A percentile compares a stretch with the other conserved stretches of the same genome.
phyloP scores from a whole-genome alignment of 2,329 filamentous ascomycete genomes.

The Phyllachora maydis region DNA sequence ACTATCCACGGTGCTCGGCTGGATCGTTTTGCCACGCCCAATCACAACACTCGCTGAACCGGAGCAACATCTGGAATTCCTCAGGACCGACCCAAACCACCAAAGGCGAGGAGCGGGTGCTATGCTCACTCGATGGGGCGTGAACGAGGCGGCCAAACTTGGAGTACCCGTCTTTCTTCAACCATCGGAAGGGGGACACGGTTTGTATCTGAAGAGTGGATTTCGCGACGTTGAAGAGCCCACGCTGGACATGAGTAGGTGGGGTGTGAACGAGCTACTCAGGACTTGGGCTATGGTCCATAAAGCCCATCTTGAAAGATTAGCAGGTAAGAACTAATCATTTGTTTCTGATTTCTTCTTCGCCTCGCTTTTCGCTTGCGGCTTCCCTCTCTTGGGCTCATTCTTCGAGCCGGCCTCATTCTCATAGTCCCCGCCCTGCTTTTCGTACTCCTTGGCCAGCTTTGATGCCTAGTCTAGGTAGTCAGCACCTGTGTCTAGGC shows the following conservation, averaged over 20 bases:
- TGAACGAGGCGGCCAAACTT: constrained; percentile 13
- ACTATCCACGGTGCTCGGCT: too few species aligned
- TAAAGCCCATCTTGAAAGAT: constrained; percentile 3
- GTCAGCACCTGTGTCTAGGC: too few species aligned
- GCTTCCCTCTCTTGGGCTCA: constrained; percentile 10
- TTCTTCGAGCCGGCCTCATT: constrained; percentile 19
- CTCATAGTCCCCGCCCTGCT: constrained; percentile 17
- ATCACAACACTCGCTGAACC: neutral
- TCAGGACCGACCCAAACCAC: constrained; percentile 19
- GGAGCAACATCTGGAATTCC: constrained; percentile 12
- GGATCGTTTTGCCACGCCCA: too few species aligned
- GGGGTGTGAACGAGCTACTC: constrained; percentile 9
- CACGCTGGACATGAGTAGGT: constrained; percentile 10
- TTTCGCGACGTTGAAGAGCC: constrained; percentile 15
- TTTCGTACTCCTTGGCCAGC: constrained; percentile 19
- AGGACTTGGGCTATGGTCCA: constrained; percentile 9
- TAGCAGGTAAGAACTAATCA: too few species aligned
- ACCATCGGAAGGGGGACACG: constrained; percentile 12
- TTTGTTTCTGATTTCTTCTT: too few species aligned
- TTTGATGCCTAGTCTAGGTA: constrained; percentile 14
- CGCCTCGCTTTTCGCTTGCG: constrained; percentile 9
- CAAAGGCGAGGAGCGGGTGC: constrained; percentile 16
- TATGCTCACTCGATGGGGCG: constrained; percentile 15
- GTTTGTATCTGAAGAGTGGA: constrained; percentile 16
- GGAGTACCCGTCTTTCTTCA: constrained; percentile 15